phyloP scores from a whole-genome alignment of 1,284 basidiomycete genomes.

The Leccinum pseudoinsigne region DNA sequence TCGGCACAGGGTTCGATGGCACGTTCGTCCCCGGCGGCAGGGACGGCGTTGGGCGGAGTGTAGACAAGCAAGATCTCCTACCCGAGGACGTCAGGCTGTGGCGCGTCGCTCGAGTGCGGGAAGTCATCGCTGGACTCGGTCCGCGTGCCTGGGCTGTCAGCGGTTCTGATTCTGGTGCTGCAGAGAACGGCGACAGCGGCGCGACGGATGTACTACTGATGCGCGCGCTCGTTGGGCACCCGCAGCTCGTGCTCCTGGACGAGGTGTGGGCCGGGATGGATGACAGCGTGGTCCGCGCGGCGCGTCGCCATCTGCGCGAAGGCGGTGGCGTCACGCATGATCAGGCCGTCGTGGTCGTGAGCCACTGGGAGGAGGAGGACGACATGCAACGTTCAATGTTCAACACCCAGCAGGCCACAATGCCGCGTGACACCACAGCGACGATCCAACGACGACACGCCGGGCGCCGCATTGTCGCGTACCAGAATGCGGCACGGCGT shows the following conservation, averaged over 20 bases:
- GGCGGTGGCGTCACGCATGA: constrained; percentile 48
- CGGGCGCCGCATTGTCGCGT: no score
- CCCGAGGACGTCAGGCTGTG: constrained; percentile 39
- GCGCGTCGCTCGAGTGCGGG: constrained; percentile 48
- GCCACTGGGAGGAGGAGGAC: constrained; percentile 86
- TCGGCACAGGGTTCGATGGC: constrained; percentile 86
- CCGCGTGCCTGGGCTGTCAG: not conserved
- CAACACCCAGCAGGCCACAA: no score
- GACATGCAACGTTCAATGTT: no score
- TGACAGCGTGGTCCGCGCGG: constrained; percentile 66
- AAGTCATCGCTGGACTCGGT: constrained; percentile 65
- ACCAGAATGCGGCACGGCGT: no score
- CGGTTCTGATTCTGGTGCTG: not conserved
- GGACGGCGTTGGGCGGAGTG: constrained; percentile 46
- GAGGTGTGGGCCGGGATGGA: constrained; percentile 94
- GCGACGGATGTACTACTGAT: constrained; percentile 60
- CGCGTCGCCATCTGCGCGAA: constrained; percentile 59
- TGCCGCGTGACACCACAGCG: no score
- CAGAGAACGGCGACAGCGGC: not conserved
- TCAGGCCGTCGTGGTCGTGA: constrained; percentile 83
- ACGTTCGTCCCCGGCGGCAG: constrained; percentile 61
- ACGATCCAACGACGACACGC: no score
- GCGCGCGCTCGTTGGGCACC: constrained; percentile 75
- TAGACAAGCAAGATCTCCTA: constrained; percentile 27
- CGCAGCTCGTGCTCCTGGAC: constrained; percentile 79